Evolutionary conservation across 148 eudicot genomes (phyloP).

Genomic region (Camellia japonica): DNA sequence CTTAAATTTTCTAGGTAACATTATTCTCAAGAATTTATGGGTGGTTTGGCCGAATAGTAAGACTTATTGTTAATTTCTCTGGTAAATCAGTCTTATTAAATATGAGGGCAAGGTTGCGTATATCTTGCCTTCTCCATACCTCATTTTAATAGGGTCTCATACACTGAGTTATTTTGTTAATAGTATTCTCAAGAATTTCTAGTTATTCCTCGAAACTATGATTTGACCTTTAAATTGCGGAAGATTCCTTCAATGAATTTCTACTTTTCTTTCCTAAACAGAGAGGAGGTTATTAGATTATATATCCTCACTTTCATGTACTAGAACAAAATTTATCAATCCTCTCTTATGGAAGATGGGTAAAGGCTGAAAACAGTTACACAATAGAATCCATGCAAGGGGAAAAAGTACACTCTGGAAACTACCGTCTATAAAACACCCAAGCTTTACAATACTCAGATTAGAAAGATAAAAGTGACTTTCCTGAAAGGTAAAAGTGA

Average conservation of each 20-base stretch:
- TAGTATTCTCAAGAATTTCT: background rate
- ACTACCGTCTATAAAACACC: background rate
- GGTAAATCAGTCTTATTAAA: no score
- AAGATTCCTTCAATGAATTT: constrained; percentile 14
- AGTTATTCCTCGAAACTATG: background rate
- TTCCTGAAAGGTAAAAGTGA: constrained; percentile 15
- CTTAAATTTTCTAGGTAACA: background rate
- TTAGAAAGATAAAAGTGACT: constrained; percentile 10
- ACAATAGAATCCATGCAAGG: background rate
- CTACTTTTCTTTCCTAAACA: background rate
- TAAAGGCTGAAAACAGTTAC: background rate
- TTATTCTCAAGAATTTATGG: no score
- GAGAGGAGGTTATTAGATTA: constrained; percentile 1
- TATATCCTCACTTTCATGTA: constrained; percentile 18
- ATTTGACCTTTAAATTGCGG: constrained; percentile 14
- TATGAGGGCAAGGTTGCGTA: no score
- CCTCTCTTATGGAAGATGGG: background rate
- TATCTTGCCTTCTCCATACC: no score
- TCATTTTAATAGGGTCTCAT: no score
- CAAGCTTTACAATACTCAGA: constrained; percentile 15
- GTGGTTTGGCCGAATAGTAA: no score
- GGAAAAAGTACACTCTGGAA: constrained; percentile 18
- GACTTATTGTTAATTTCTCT: no score
- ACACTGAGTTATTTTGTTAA: no score
- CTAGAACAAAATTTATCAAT: background rate